Evolutionary conservation across 2,329 filamentous ascomycete species (phyloP), one percentile per base, ranked within the genome.

Genomic region (Scedosporium aurantiacum): DNA sequence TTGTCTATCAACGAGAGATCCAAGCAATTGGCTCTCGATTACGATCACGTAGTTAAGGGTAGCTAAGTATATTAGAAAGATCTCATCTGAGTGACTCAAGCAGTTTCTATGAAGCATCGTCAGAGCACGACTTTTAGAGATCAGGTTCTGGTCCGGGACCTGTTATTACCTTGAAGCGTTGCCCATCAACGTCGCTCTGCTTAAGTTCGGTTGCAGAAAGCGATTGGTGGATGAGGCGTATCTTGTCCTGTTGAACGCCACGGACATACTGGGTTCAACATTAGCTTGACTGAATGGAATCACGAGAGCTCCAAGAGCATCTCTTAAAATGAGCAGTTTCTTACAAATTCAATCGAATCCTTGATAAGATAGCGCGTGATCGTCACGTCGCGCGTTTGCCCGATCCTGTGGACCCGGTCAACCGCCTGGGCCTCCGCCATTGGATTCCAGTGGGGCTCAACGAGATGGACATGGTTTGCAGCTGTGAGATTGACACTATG

Each of bases 401-500:
- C 77, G 0, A 82, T 68, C 0, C 80, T 74, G 2, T 80, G 68
- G 0, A 77, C 78, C 10, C 80, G 70, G 0, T 73, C 78, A 12
- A 83, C 75, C 0, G 80, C 81, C 61, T 83, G 80, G 12, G 74
- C 75, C 62, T 82, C 81, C 0, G 80, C 74, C 2, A 73, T 76
- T 0, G 79, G 80, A 45, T 82, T 83, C 79, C 80, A 83, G 27
- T 83, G 81, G 0, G 78, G 75, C 58, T 83, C 81, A 0, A 82
- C 68, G 2, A 83, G 75, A 62, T 79, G 79, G 0, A 83, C 74
- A 0, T 75, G 72, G 52, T 76, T 79, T 0, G 79, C 79, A 0
- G 71, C 72, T 0, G 76, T 75, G 2, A 82, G 70, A n/a, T 82
- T 81, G 0, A 82, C 63, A 8, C 78, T 78, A 4, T 1, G 0